Conservation (phyloP, 495 filamentous ascomycete species). For the Pseudoneurospora amorphoporcata region DNA sequence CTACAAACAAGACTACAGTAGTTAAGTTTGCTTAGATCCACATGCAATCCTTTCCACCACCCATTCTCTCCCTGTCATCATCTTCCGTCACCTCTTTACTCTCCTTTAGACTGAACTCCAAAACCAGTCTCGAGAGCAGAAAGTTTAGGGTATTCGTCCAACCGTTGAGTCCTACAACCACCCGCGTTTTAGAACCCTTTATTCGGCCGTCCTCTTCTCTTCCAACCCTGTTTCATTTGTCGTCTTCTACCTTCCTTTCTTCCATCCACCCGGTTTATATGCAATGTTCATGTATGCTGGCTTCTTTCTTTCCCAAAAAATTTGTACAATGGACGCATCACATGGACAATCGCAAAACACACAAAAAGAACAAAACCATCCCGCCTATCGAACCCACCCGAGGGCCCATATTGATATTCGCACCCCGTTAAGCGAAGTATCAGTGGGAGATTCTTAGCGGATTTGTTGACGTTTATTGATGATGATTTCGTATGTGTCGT, state of each 20-base stretch:
- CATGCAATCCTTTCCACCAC: background rate
- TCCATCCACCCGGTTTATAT: background rate
- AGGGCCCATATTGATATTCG: background rate
- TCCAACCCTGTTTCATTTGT: background rate
- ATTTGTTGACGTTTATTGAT: background rate
- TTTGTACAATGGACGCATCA: background rate
- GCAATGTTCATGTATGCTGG: slow-evolving; percentile 1
- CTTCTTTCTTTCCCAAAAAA: background rate
- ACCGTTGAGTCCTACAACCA: background rate
- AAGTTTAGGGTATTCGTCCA: background rate
- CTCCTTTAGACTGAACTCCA: background rate
- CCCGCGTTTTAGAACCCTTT: background rate
- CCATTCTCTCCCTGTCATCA: background rate
- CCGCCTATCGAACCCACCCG: background rate
- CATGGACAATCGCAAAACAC: background rate
- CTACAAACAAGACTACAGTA: background rate
- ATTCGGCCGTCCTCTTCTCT: background rate
- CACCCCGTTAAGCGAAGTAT: background rate
- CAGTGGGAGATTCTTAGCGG: background rate
- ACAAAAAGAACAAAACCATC: background rate
- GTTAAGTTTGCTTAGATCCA: background rate
- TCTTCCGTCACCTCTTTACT: background rate
- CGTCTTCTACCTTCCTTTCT: background rate
- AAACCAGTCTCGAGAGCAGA: background rate
- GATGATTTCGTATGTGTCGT: background rate